Evolutionary conservation across 2,329 filamentous ascomycete species (phyloP).

Genomic region (Pezicula carpinea): DNA sequence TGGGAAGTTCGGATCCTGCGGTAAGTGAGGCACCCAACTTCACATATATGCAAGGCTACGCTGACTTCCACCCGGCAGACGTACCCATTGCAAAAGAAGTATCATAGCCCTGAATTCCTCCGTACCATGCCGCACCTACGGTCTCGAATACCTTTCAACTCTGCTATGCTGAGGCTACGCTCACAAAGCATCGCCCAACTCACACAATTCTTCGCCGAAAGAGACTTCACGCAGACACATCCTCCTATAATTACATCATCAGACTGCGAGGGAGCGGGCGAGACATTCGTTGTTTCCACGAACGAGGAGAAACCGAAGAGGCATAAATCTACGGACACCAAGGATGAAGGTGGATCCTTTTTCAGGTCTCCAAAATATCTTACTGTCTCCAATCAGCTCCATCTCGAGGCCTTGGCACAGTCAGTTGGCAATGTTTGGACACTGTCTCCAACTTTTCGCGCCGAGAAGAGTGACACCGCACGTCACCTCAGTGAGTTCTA

Average conservation of each 20-base stretch:
- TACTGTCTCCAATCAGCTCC: constrained; percentile 90
- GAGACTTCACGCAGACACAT: constrained; percentile 77
- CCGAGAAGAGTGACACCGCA: constrained; percentile 88
- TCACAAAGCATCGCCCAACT: constrained; percentile 73
- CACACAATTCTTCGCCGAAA: constrained; percentile 68
- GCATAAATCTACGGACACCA: too few relatives aligned
- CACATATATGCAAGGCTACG: constrained; percentile 6
- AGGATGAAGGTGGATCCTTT: constrained; percentile 52
- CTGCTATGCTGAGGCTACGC: constrained; percentile 74
- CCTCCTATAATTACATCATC: constrained; percentile 94
- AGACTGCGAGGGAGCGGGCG: constrained; percentile 93
- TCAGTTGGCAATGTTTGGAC: constrained; percentile 90
- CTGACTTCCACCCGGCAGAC: constrained; percentile 48
- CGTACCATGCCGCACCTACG: constrained; percentile 85
- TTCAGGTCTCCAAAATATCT: constrained; percentile 89
- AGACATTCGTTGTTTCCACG: constrained; percentile 71
- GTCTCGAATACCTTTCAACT: constrained; percentile 73
- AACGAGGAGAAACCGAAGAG: constrained; percentile 15
- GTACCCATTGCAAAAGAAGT: constrained; percentile 95
- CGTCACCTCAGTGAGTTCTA: constrained; percentile 97
- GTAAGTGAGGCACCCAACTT: constrained; percentile 45
- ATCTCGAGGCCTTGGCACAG: constrained; percentile 87
- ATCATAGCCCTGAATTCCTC: constrained; percentile 83
- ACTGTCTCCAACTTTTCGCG: constrained; percentile 87
- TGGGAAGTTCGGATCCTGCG: constrained; percentile 75